Percentiles rank a stretch among this genome's conserved stretches.
Conservation (phyloP, 202 grass and related monocot genomes). For the Digitaria exilis region DNA sequence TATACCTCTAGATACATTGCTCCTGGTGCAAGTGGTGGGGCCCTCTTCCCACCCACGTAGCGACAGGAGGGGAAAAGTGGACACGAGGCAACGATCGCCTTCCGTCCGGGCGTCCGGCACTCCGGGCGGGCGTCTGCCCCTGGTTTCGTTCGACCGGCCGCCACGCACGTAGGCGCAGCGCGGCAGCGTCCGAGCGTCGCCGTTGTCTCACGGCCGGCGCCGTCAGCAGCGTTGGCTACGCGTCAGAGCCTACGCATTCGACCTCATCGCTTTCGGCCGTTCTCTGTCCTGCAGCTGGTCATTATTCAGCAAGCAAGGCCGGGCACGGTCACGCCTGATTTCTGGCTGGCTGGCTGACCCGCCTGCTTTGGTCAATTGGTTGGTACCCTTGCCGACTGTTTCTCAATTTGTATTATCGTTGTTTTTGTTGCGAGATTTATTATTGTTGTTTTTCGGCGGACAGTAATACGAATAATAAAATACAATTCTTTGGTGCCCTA, state of each 20-base stretch:
- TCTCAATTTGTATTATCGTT: no score
- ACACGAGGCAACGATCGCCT: not conserved
- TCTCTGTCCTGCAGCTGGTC: not conserved
- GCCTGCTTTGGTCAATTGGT: not conserved
- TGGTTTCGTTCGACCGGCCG: not conserved
- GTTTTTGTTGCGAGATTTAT: no score
- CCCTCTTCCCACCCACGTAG: constrained; percentile 9
- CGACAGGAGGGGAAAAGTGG: not conserved
- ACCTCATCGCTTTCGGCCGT: constrained; percentile 1
- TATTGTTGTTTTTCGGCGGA: not conserved
- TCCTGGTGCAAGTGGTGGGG: not conserved
- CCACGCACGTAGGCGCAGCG: not conserved
- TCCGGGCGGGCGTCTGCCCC: not conserved
- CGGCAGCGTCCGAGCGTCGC: not conserved
- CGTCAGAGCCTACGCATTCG: constrained; percentile 41
- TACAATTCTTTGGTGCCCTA: no score
- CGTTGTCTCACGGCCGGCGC: constrained; percentile 25
- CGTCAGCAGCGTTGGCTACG: not conserved
- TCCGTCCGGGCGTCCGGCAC: no score
- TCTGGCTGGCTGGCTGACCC: no score
- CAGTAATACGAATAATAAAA: not conserved
- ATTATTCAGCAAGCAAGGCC: not conserved
- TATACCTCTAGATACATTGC: no score
- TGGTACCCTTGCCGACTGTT: constrained; percentile 27
- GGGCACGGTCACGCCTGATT: no score